Conservation (phyloP, 768 basidiomycete genomes). For the Collybiopsis luxurians region DNA sequence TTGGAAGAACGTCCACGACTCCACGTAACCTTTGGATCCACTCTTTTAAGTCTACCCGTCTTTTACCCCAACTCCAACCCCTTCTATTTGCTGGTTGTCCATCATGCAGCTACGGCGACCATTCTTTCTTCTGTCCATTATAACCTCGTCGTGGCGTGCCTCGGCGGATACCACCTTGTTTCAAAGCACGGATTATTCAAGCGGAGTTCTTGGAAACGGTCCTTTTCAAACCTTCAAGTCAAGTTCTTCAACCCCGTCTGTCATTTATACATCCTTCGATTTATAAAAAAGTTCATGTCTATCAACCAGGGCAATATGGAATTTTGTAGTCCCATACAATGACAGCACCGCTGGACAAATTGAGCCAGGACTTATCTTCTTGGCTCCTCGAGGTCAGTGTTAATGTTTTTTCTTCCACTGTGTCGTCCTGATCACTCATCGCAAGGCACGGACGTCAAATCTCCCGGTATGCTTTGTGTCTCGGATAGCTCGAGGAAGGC, state of each 20-base stretch:
- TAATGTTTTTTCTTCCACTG: background rate
- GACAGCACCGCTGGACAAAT: background rate
- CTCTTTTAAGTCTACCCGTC: too few species aligned
- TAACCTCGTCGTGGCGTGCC: background rate
- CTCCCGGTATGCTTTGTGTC: background rate
- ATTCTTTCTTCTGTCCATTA: background rate
- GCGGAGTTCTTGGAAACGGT: background rate
- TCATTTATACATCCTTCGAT: background rate
- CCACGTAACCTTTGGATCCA: too few species aligned
- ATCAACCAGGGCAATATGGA: background rate
- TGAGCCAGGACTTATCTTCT: background rate
- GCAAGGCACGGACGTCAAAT: slow-evolving; percentile 1
- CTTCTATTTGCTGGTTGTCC: background rate
- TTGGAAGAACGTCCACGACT: too few species aligned
- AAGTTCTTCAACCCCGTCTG: slow-evolving; percentile 4
- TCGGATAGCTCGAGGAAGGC: too few species aligned
- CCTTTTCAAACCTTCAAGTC: slow-evolving; percentile 2
- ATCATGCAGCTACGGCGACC: background rate
- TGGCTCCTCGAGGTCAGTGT: slow-evolving; percentile 5
- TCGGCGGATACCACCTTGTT: background rate
- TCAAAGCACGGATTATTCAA: slow-evolving; percentile 3
- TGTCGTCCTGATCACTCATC: background rate
- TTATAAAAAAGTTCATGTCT: background rate
- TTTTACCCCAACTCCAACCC: background rate
- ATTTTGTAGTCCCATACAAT: slow-evolving; percentile 5